These are phyloP conservation scores for Colletotrichum sidae DNA, from an alignment of 2,329 filamentous ascomycete species.

Conservation along the genomic window DNA sequence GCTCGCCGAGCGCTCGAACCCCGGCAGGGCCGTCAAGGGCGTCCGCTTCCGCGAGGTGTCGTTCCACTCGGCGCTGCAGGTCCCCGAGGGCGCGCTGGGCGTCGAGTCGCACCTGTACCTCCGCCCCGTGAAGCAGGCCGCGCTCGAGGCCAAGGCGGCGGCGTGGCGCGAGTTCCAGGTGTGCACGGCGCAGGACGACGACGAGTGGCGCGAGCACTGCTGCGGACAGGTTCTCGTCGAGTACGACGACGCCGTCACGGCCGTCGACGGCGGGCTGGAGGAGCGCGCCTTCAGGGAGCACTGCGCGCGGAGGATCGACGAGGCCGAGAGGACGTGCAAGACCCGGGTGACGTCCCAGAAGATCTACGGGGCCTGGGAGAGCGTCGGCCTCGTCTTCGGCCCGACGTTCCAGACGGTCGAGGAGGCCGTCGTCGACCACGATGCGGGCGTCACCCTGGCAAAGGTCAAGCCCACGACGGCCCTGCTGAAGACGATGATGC, in stretches of 20 bases:
- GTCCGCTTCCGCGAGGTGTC: slow-evolving; percentile 24
- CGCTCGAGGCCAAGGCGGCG: slow-evolving; percentile 7
- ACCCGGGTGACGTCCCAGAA: background rate
- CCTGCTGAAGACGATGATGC: slow-evolving; percentile 29
- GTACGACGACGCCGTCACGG: background rate
- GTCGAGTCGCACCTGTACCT: slow-evolving; percentile 19
- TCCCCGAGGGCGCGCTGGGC: slow-evolving; percentile 3
- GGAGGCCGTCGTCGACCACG: slow-evolving; percentile 3
- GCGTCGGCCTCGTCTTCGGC: slow-evolving; percentile 25
- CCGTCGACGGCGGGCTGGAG: slow-evolving; percentile 16
- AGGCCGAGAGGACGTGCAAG: background rate
- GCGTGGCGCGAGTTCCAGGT: slow-evolving; percentile 25
- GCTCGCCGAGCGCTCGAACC: slow-evolving; percentile 30
- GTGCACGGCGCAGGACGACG: slow-evolving; percentile 23
- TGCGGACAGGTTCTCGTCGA: background rate
- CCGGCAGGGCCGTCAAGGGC: slow-evolving; percentile 21
- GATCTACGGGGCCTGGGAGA: slow-evolving; percentile 3
- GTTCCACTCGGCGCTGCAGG: slow-evolving; percentile 15
- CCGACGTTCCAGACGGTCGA: slow-evolving; percentile 29
- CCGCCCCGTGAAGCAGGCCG: slow-evolving; percentile 12
- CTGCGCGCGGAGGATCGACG: background rate
- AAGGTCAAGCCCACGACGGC: slow-evolving; percentile 10
- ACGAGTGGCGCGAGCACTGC: slow-evolving; percentile 24
- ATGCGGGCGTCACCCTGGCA: slow-evolving; percentile 6
- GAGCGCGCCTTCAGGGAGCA: background rate